A percentile compares a stretch with the other conserved stretches of the same genome.
Evolutionary conservation across 371 early-diverging fungal genomes (phyloP).

Genomic region (Rhizopus sp.): DNA sequence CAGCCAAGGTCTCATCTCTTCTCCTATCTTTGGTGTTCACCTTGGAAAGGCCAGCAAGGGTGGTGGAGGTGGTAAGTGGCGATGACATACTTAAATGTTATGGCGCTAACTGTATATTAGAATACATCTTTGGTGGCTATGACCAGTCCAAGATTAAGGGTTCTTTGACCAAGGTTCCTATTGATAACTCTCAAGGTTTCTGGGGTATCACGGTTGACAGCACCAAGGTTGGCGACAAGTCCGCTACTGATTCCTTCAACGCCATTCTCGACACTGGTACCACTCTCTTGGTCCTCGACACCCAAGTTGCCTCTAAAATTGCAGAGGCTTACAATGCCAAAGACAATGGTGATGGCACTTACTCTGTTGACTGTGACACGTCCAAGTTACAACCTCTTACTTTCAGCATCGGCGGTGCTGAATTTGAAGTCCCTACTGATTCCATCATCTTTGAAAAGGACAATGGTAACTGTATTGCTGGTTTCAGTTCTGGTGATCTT

Average conservation of each 20-base stretch:
- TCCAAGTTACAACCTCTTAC: conserved; percentile 20
- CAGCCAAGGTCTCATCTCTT: conserved; percentile 35
- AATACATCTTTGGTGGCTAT: conserved; percentile 51
- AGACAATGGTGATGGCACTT: conserved; percentile 26
- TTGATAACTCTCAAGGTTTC: conserved; percentile 42
- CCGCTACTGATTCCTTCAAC: conserved; percentile 13
- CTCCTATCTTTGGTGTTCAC: conserved; percentile 34
- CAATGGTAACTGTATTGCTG: conserved; percentile 19
- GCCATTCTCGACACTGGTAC: conserved; percentile 68
- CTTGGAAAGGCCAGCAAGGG: conserved; percentile 33
- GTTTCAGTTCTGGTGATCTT: conserved; percentile 25
- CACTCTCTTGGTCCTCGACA: conserved; percentile 56
- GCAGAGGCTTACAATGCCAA: conserved; percentile 24
- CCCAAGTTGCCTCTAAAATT: conserved; percentile 30
- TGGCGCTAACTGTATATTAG: neutral
- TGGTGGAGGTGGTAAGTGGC: conserved; percentile 32
- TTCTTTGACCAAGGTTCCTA: conserved; percentile 50
- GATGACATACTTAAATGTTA: neutral
- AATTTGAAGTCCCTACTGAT: conserved; percentile 21
- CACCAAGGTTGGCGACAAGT: conserved; percentile 10
- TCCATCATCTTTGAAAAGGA: conserved; percentile 17
- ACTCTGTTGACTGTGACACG: conserved; percentile 19
- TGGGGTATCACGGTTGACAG: conserved; percentile 51
- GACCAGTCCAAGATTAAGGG: conserved; percentile 45
- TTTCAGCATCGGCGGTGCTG: conserved; percentile 18